Conservation (phyloP, 495 filamentous ascomycete species). For the Pseudomonodictys pantanalensis region DNA sequence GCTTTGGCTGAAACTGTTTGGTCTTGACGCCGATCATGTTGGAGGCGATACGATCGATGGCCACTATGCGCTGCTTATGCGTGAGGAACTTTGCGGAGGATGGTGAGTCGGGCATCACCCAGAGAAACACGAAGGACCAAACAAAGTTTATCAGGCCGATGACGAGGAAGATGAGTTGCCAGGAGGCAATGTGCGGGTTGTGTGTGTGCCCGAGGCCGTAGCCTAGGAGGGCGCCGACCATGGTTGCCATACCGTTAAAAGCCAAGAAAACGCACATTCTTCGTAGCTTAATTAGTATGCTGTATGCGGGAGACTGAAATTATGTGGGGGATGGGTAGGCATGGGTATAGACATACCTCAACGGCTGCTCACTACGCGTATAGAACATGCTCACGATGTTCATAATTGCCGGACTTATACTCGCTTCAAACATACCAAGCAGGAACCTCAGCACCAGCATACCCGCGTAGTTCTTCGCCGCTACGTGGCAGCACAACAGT, state of each 20-base stretch:
- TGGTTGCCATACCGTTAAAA: constrained; percentile 33
- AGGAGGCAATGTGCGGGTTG: constrained; percentile 27
- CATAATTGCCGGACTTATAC: constrained; percentile 39
- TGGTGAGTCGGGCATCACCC: constrained; percentile 49
- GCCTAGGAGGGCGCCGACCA: constrained; percentile 50
- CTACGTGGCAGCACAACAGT: constrained; percentile 56
- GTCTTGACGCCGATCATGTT: constrained; percentile 38
- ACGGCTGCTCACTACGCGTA: constrained; percentile 56
- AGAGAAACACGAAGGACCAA: constrained; percentile 42
- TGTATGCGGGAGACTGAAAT: constrained; percentile 58
- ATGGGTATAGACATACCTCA: no score
- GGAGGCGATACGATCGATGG: constrained; percentile 26
- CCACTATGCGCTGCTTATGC: constrained; percentile 31
- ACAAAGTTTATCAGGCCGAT: constrained; percentile 51
- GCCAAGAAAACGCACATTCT: constrained; percentile 35
- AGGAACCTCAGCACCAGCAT: constrained; percentile 56
- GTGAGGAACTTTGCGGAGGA: constrained; percentile 45
- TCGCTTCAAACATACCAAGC: constrained; percentile 57
- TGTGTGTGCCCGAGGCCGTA: constrained; percentile 48
- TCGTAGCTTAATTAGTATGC: no score
- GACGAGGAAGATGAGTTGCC: constrained; percentile 35
- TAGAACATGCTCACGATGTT: constrained; percentile 50
- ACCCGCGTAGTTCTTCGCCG: constrained; percentile 52
- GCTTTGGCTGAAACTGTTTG: constrained; percentile 36
- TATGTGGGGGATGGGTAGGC: no score